Evolutionary conservation across 768 basidiomycete species (phyloP), one percentile per base, ranked within the genome.

Genomic region (Boletus huronensis): DNA sequence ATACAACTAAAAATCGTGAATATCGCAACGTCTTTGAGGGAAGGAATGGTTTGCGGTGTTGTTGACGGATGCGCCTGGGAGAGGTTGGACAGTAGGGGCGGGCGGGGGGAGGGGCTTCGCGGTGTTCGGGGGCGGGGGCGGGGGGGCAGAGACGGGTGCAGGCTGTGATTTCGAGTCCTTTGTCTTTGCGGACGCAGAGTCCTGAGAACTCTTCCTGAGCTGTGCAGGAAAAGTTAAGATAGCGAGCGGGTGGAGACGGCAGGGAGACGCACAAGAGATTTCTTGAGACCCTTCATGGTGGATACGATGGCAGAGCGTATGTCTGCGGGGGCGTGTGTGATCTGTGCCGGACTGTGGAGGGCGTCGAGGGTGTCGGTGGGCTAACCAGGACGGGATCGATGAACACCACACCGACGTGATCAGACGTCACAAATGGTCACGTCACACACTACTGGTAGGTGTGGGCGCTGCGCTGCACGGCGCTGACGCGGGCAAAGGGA

Each of bases 231-330:
- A 62, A 58, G 59, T 64, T 36, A 64, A 55, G 48, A 64, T 62
- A 26, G 52, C 31, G 64, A 60, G 60, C 47, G 57, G 56, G 58
- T 54, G 53, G 52, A 52, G 17, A 51, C 43, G 54, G 46, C 29
- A 58, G 28, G 57, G 55, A 62, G 57, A 71, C 79, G 64, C 66
- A 90, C 90, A 64, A 91, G 74, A 59, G 85, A 87, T 76, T 90
- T 92, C 79, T 87, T 90, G 70, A 93, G 77, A 60, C 84, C 85
- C 77, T 92, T 93, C 90, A 93, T 92, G 46, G 39, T 58, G 53
- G 23, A 50, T 19, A 32, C 36, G 55, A 53, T 50, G 35, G 57
- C 58, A 62, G 62, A 50, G 50, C 59, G 32, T 25, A 36, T 48
- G 58, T 55, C 66, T 54, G 61, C 55, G 14, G 43, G 25, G 35